These are phyloP conservation scores for Lecanosticta acicola DNA, from an alignment of 2,329 filamentous ascomycete genomes.

Conservation along the genomic window DNA sequence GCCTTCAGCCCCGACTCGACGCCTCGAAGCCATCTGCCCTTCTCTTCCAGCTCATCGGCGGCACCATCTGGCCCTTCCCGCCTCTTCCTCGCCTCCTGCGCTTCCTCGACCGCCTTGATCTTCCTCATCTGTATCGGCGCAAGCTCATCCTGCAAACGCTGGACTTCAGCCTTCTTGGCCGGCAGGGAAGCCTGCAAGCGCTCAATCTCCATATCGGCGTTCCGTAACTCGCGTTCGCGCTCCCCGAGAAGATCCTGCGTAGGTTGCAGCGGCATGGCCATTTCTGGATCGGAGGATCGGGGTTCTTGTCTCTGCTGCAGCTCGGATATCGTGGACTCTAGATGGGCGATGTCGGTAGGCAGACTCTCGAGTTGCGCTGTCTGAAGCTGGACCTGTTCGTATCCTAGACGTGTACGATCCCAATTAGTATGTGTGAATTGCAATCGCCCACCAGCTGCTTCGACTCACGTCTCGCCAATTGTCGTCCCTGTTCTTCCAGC, in stretches of 20 bases:
- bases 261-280: conserved; percentile 41
- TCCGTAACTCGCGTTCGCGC: conserved; percentile 38
- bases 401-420: conserved; percentile 35
- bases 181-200: conserved; percentile 56
- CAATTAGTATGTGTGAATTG: not conserved
- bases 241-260: conserved; percentile 38
- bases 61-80: conserved; percentile 59
- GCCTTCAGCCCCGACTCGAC: conserved; percentile 59
- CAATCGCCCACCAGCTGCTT: not conserved
- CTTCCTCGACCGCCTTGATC: conserved; percentile 59
- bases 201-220: conserved; percentile 40
- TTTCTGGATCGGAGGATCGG: conserved; percentile 34
- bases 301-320: conserved; percentile 38
- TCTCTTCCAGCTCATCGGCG: conserved; percentile 68
- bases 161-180: conserved; percentile 61
- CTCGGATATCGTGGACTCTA: conserved; percentile 46
- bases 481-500: conserved; percentile 60
- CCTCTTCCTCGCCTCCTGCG: conserved; percentile 63
- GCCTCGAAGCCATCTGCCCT: conserved; percentile 67
- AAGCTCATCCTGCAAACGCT: conserved; percentile 62
- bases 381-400: conserved; percentile 51
- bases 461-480: conserved; percentile 49
- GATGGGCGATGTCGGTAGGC: conserved; percentile 47
- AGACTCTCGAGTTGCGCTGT: conserved; percentile 47
- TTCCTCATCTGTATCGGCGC: conserved; percentile 62